Conservation (phyloP, 352 stramenopile genomes). For the Pythium biforme region DNA sequence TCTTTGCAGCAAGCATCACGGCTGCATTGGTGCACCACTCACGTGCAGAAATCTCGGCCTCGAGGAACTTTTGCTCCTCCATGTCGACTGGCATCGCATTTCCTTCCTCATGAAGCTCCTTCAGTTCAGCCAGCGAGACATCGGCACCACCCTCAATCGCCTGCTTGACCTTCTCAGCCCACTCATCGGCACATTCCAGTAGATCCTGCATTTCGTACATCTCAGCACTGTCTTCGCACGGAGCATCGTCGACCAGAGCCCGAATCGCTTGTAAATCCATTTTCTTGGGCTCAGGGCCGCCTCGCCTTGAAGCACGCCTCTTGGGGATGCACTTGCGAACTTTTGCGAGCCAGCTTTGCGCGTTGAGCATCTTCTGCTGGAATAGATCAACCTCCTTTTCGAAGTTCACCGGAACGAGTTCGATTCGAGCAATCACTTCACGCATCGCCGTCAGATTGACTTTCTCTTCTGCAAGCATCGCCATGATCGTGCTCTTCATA, state of each 20-base stretch:
- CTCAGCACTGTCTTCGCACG: slow-evolving; percentile 79
- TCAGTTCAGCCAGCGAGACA: slow-evolving; percentile 66
- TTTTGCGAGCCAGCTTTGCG: slow-evolving; percentile 83
- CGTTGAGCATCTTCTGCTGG: slow-evolving; percentile 82
- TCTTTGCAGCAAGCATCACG: slow-evolving; percentile 50
- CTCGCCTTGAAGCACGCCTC: slow-evolving; percentile 56
- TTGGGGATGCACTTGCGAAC: slow-evolving; percentile 87
- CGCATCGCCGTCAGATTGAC: slow-evolving; percentile 81
- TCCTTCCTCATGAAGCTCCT: slow-evolving; percentile 75
- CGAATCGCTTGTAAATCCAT: slow-evolving; percentile 81
- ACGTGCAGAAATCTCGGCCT: slow-evolving; percentile 73
- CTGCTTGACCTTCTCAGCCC: slow-evolving; percentile 71
- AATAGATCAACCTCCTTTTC: slow-evolving; percentile 75
- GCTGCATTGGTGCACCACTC: slow-evolving; percentile 70
- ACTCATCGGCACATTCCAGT: slow-evolving; percentile 84
- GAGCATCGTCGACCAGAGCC: slow-evolving; percentile 81
- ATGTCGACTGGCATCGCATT: slow-evolving; percentile 87
- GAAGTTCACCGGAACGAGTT: slow-evolving; percentile 86
- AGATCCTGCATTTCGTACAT: slow-evolving; percentile 90
- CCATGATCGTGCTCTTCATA: slow-evolving; percentile 59
- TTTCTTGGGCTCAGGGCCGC: slow-evolving; percentile 62
- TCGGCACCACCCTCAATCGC: slow-evolving; percentile 76
- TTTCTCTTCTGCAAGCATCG: slow-evolving; percentile 76
- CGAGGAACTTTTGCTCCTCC: slow-evolving; percentile 81
- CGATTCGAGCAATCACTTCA: slow-evolving; percentile 75